These are phyloP conservation scores for Eucalyptus sp. DNA, from an alignment of 345 rosid genomes.

Conservation along the genomic window DNA sequence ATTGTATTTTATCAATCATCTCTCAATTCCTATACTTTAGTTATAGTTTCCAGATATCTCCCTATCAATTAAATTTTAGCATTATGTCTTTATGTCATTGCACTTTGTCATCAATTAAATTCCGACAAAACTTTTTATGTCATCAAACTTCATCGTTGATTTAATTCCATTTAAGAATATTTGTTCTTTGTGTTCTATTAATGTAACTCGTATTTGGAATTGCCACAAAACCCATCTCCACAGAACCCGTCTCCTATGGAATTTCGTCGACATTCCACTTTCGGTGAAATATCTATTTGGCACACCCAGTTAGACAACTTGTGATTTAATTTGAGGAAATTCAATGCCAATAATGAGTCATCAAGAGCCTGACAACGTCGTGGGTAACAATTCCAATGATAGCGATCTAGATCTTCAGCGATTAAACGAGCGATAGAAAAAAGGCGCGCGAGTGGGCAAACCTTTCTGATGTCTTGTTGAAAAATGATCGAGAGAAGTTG, in stretches of 20 bases:
- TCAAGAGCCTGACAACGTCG: neutral
- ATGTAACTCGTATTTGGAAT: neutral
- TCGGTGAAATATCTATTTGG: too few species aligned
- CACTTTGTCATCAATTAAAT: too few species aligned
- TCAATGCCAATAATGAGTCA: neutral
- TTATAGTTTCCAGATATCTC: neutral
- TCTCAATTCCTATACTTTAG: neutral
- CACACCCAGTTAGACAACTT: neutral
- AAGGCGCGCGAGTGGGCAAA: too few species aligned
- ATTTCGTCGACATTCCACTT: neutral
- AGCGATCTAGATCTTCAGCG: too few species aligned
- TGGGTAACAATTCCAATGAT: too few species aligned
- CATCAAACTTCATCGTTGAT: too few species aligned
- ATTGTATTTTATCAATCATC: neutral
- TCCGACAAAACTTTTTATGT: too few species aligned
- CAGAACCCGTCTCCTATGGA: neutral
- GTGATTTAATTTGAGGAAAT: neutral
- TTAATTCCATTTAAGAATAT: too few species aligned
- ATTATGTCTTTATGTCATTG: too few species aligned
- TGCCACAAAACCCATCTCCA: neutral
- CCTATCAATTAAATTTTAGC: too few species aligned
- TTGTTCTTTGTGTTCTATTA: too few species aligned
- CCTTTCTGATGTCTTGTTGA: neutral
- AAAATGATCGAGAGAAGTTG: neutral
- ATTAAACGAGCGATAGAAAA: too few species aligned